Evolutionary conservation across 202 grass and related monocot species (phyloP).

Genomic region (Bolboschoenoplectus hybrid): DNA sequence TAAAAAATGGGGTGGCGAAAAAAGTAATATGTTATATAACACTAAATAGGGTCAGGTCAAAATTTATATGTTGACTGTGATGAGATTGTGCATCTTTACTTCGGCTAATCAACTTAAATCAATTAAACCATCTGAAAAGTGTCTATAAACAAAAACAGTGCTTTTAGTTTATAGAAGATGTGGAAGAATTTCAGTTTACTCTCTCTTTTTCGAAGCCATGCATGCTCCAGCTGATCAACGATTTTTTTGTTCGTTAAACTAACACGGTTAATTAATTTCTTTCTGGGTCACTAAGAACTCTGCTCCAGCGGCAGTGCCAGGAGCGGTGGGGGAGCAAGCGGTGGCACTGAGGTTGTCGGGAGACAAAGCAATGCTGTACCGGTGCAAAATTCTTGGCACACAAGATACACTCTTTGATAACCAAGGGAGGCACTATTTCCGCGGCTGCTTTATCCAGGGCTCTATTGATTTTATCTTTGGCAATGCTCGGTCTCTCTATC

Average conservation of each 20-base stretch:
- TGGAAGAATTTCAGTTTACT: too few relatives aligned
- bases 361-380: conserved; percentile 79
- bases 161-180: too few relatives aligned
- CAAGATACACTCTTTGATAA: conserved; percentile 98
- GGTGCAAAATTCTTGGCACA: conserved; percentile 72
- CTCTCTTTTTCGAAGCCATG: too few relatives aligned
- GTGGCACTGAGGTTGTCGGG: conserved; percentile 90
- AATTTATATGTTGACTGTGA: too few relatives aligned
- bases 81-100: too few relatives aligned
- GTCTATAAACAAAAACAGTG: too few relatives aligned
- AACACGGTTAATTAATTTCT: conserved; percentile 66
- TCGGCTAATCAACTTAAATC: too few relatives aligned
- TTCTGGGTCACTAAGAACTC: conserved; percentile 57
- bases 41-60: too few relatives aligned
- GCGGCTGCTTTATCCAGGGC: conserved; percentile 78
- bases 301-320: conserved; percentile 60
- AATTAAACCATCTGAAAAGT: too few relatives aligned
- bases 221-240: too few relatives aligned
- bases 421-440: conserved; percentile 76
- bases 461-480: conserved; percentile 99
- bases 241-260: conserved; percentile 45
- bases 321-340: conserved; percentile 77
- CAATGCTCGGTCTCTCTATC: conserved; percentile 73
- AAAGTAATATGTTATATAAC: too few relatives aligned
- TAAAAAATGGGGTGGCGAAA: too few relatives aligned